Conservation (phyloP, 257 asterid species). For the Przewalskia tangutica region DNA sequence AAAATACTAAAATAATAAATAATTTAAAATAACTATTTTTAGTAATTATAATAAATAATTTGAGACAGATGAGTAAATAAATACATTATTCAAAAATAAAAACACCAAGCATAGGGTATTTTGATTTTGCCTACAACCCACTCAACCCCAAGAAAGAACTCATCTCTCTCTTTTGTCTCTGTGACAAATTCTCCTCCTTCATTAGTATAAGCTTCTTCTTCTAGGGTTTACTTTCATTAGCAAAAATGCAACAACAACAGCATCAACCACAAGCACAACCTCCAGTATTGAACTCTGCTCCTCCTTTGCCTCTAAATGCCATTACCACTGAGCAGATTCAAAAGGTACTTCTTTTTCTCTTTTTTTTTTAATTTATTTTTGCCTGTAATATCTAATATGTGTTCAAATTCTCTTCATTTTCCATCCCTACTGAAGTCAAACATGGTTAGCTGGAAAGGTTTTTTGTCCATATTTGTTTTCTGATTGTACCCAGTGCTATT, state of each 20-base stretch:
- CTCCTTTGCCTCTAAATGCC: constrained; percentile 49
- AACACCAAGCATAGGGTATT: background rate
- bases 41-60: too few relatives aligned
- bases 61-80: background rate
- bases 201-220: background rate
- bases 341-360: constrained; percentile 36
- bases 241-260: constrained; percentile 18
- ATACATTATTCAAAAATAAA: background rate
- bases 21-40: too few relatives aligned
- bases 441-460: background rate
- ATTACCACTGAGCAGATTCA: constrained; percentile 97
- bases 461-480: background rate
- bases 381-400: background rate
- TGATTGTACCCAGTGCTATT: background rate
- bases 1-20: too few relatives aligned
- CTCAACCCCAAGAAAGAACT: background rate
- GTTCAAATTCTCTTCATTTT: background rate
- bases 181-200: background rate
- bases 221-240: constrained; percentile 9
- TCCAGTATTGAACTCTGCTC: constrained; percentile 40
- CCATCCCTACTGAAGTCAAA: background rate
- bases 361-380: background rate
- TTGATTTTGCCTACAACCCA: background rate
- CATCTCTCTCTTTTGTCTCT: background rate
- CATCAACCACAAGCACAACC: background rate